phyloP scores from a whole-genome alignment of 139 green algal species.

The Gonium pectorale region DNA sequence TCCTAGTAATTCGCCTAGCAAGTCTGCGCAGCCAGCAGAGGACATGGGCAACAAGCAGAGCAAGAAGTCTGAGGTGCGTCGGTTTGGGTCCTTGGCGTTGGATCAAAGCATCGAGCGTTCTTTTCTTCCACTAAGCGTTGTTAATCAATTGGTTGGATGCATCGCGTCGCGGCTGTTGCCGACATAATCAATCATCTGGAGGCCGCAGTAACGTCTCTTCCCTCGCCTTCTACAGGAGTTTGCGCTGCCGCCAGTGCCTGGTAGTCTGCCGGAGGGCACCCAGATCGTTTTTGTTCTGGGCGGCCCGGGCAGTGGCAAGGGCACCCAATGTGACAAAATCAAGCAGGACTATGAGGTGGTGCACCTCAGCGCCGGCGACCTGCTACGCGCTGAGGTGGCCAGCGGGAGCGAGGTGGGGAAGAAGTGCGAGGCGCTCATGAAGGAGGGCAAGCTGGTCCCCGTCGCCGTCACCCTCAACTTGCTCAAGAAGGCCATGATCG shows the following conservation, averaged over 20 bases:
- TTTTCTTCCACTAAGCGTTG: too few relatives aligned
- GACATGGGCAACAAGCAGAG: neutral
- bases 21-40: neutral
- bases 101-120: too few relatives aligned
- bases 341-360: constrained; percentile 46
- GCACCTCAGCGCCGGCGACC: constrained; percentile 77
- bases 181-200: too few relatives aligned
- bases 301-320: constrained; percentile 64
- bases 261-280: constrained; percentile 43
- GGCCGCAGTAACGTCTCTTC: too few relatives aligned
- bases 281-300: constrained; percentile 68
- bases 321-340: constrained; percentile 68
- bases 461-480: constrained; percentile 78
- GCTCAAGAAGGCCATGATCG: constrained; percentile 81
- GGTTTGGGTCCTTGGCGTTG: too few relatives aligned
- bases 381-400: constrained; percentile 82
- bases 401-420: constrained; percentile 66
- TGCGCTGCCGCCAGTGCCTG: constrained; percentile 45
- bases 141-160: too few relatives aligned
- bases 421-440: constrained; percentile 83
- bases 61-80: too few relatives aligned
- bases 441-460: constrained; percentile 88
- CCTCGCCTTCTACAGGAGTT: constrained; percentile 43
- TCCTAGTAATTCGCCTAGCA: too few relatives aligned
- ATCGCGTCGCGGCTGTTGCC: too few relatives aligned